phyloP scores from a whole-genome alignment of 805 yeast species.

The Kuraishia floccosa region DNA sequence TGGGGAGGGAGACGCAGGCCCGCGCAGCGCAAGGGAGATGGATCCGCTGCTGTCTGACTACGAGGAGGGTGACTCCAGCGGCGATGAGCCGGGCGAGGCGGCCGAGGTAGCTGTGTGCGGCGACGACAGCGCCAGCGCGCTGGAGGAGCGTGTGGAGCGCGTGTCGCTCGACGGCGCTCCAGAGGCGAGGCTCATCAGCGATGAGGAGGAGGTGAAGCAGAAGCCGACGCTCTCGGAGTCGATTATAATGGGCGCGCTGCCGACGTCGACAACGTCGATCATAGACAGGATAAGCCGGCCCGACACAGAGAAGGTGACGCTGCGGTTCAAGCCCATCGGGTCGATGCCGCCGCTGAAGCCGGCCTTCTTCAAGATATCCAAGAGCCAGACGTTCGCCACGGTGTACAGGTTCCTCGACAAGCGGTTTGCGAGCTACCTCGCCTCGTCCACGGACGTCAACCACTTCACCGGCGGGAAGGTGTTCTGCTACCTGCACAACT shows the following conservation, averaged over 20 bases:
- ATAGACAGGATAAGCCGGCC: too few species aligned
- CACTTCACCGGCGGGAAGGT: slow-evolving; percentile 9
- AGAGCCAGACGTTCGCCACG: slow-evolving; percentile 33
- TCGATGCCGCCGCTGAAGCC: slow-evolving; percentile 41
- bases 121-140: too few species aligned
- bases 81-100: background rate
- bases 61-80: slow-evolving; percentile 5
- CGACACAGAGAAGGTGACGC: too few species aligned
- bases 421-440: slow-evolving; percentile 14
- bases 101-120: too few species aligned
- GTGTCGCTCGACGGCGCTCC: background rate
- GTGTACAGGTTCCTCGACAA: slow-evolving; percentile 31
- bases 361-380: slow-evolving; percentile 34
- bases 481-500: slow-evolving; percentile 32
- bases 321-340: slow-evolving; percentile 52
- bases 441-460: slow-evolving; percentile 3
- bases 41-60: slow-evolving; percentile 9
- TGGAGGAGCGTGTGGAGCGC: background rate
- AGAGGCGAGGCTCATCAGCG: background rate
- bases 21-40: too few species aligned
- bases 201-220: slow-evolving; percentile 9
- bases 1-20: too few species aligned
- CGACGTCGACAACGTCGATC: too few species aligned
- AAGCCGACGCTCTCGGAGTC: slow-evolving; percentile 19
- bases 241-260: slow-evolving; percentile 10